phyloP scores from a whole-genome alignment of 139 green algal species.

The Coccomyxa sp. region DNA sequence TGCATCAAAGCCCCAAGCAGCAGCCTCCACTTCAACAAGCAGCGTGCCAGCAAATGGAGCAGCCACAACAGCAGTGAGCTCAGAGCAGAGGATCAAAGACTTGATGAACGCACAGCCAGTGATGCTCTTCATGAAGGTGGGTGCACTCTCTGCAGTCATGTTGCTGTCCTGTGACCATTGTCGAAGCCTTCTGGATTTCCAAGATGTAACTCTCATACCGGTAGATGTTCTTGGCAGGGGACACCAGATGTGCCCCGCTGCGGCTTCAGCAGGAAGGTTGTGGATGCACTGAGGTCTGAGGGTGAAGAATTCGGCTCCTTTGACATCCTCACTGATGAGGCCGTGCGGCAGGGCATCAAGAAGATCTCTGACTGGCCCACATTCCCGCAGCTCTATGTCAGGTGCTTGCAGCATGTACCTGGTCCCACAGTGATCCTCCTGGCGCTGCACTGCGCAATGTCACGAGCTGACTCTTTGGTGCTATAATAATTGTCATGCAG shows the following conservation, averaged over 20 bases:
- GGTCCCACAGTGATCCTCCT: slow-evolving; percentile 13
- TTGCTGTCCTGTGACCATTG: background rate
- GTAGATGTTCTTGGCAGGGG: slow-evolving; percentile 56
- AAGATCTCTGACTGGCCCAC: slow-evolving; percentile 79
- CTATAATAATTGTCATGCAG: background rate
- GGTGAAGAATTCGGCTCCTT: slow-evolving; percentile 66
- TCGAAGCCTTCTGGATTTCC: background rate
- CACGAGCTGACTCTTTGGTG: background rate
- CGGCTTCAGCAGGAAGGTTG: slow-evolving; percentile 79
- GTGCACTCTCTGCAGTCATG: background rate
- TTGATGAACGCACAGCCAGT: slow-evolving; percentile 49
- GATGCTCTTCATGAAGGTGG: slow-evolving; percentile 88
- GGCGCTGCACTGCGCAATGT: background rate
- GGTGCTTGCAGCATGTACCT: slow-evolving; percentile 61
- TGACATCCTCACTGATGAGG: slow-evolving; percentile 86
- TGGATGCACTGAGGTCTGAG: slow-evolving; percentile 49
- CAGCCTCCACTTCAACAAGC: background rate
- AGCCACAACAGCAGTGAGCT: background rate
- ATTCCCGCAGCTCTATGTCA: slow-evolving; percentile 81
- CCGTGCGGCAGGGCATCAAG: slow-evolving; percentile 82
- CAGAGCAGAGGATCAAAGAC: slow-evolving; percentile 44
- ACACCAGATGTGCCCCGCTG: slow-evolving; percentile 67
- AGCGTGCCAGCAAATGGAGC: background rate
- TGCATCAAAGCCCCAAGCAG: slow-evolving; percentile 5
- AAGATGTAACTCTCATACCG: no score